Evolutionary conservation across 371 early-diverging fungal genomes (phyloP), one percentile per base, ranked within the genome.

Genomic region (Mucor saturninus): DNA sequence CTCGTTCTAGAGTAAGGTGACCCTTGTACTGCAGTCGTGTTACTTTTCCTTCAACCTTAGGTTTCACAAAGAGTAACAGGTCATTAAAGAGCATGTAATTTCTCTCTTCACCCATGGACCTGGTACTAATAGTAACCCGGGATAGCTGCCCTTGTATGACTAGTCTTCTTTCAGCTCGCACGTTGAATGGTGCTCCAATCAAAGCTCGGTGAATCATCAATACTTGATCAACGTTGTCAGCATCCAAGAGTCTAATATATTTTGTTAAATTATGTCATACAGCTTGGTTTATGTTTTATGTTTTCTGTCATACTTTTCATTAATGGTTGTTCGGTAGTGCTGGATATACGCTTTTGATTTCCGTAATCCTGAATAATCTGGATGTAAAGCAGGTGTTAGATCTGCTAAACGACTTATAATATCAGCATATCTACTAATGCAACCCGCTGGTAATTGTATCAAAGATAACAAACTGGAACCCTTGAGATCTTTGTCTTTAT

Each of bases 211-310:
- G 80, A 13, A 79, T 71, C 69, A 68, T 76, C 2, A 73, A 57
- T 0, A 79, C 80, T 61, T 79, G 73, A 46, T 74, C 73, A n/a
- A 76, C 77, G 43, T 76, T 79, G 61, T 74, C 67, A 8, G 72
- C 72, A 69, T 76, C 77, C 40, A 64, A 43, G n/a, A 76, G 59
- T 54, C 77, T 76, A 48, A 21, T 5, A 50, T 38, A 21, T 59
- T 14, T 43, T 29, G 5, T 43, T 40, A 32, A 8, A 48, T n/a
- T 48, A 15, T 28, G 49, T n/a, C 26, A 48, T 35, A 35, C 35
- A 35, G 8, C 35, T 8, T 35, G 21, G 21, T 21, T 21, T 21
- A 21, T 40, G 2, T 43, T 43, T 43, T 14, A 14, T 43, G 11
- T 10, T 43, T 14, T 43, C 7, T 2, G 6, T 30, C 59, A 65